phyloP scores from a whole-genome alignment of 1,284 basidiomycete genomes.

The Nidula niveotomentosa region DNA sequence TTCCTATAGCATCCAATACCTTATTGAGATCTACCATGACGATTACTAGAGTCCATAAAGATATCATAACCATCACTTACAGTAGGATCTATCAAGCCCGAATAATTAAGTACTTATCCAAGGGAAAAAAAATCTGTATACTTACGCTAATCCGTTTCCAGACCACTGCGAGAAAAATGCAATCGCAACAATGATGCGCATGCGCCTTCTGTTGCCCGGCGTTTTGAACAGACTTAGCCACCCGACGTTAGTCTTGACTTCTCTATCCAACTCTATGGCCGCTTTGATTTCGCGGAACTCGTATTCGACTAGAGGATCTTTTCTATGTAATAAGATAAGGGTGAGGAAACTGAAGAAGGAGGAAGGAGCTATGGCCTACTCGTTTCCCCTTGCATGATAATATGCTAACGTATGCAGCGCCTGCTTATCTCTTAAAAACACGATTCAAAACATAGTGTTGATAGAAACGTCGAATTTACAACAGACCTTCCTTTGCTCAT shows the following conservation, averaged over 20 bases:
- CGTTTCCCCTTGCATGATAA: conserved; percentile 55
- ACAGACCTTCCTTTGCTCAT: conserved; percentile 42
- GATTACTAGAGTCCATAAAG: neutral
- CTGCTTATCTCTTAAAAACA: conserved; percentile 28
- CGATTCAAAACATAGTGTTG: neutral
- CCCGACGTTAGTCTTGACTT: conserved; percentile 9
- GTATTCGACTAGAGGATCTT: conserved; percentile 16
- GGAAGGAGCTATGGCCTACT: conserved; percentile 26
- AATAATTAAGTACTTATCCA: conserved; percentile 5
- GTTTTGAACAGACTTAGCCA: conserved; percentile 16
- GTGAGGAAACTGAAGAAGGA: neutral
- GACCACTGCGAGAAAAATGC: conserved; percentile 69
- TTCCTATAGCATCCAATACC: conserved; percentile 49
- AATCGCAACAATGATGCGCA: conserved; percentile 55
- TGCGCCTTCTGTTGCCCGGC: conserved; percentile 28
- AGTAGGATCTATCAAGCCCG: conserved; percentile 18
- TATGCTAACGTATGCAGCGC: conserved; percentile 49
- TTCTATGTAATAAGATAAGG: neutral
- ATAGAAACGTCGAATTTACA: neutral
- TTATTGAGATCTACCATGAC: conserved; percentile 41
- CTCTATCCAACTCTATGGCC: conserved; percentile 10
- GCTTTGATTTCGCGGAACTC: conserved; percentile 16
- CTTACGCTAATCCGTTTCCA: conserved; percentile 56
- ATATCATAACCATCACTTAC: conserved; percentile 11
- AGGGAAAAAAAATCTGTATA: conserved; percentile 5